These are phyloP conservation scores for Lichtheimia corymbifera DNA, from an alignment of 371 early-diverging fungal species.

Conservation along the genomic window DNA sequence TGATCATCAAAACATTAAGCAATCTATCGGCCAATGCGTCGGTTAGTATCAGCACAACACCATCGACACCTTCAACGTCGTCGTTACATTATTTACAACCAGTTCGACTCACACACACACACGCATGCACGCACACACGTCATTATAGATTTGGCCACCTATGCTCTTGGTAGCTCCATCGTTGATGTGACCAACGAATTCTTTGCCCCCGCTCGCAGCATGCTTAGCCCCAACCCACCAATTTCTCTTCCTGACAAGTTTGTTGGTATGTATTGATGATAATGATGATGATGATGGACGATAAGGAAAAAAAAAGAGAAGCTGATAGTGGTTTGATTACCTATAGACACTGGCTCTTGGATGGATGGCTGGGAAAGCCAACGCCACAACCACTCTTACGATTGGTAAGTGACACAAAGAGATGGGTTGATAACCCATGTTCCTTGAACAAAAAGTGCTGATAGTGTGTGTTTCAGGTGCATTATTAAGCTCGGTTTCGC, in stretches of 20 bases:
- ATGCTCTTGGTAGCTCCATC: slow-evolving; percentile 72
- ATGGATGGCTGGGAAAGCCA: slow-evolving; percentile 93
- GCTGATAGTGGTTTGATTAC: background rate
- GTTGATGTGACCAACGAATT: slow-evolving; percentile 85
- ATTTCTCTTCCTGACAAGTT: slow-evolving; percentile 63
- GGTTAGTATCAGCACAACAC: slow-evolving; percentile 1
- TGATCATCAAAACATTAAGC: slow-evolving; percentile 6
- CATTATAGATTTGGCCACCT: slow-evolving; percentile 71
- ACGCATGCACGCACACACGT: too few relatives aligned
- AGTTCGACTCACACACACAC: slow-evolving; percentile 1
- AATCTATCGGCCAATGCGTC: slow-evolving; percentile 8
- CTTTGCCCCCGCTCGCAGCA: slow-evolving; percentile 81
- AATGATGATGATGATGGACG: background rate
- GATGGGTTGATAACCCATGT: too few relatives aligned
- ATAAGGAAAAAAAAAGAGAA: background rate
- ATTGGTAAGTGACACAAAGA: slow-evolving; percentile 55
- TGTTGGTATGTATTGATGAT: slow-evolving; percentile 41
- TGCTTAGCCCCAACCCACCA: slow-evolving; percentile 75
- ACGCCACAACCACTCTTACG: slow-evolving; percentile 79
- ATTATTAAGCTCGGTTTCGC: slow-evolving; percentile 85
- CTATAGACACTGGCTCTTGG: slow-evolving; percentile 69
- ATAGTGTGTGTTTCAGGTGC: slow-evolving; percentile 33
- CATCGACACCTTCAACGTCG: background rate
- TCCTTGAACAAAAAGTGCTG: background rate
- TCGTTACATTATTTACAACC: background rate